Evolutionary conservation across 1,284 basidiomycete genomes (phyloP), one percentile per base, ranked within the genome.

Genomic region (Xerocomus nothofagi): DNA sequence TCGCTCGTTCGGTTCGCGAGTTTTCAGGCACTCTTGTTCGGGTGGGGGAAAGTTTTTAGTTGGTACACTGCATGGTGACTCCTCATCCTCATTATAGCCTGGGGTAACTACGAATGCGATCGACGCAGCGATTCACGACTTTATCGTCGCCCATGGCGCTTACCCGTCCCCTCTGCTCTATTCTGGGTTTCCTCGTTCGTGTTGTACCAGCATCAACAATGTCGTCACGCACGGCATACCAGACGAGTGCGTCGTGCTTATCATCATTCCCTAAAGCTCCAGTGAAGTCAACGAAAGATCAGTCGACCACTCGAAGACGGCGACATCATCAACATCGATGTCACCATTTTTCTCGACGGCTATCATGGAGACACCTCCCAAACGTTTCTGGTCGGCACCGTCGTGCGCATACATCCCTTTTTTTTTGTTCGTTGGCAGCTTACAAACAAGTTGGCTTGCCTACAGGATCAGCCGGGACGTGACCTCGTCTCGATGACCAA

Each of bases 151-250:
- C 0, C 73, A 77, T 51, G 76, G 75, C n/a, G 92, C 90, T 26
- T 97, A 97, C 65, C 94, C 94, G 0, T 94, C 92, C 2, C 92
- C 94, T 0, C 71, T 97, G 29, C 78, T 78, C 0, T 97, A 96
- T 68, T 75, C 78, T 23, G 64, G 84, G 8, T 96, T 87, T 63
- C 93, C 93, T 6, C 86, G 84, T 57, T 89, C 91, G 29, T 91
- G 90, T 59, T 95, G 93, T 63, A 96, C 93, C 17, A 89, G 88
- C 60, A 72, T 89, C 44, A 97, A 98, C 65, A 97, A 97, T 58
- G 73, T 93, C 39, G 78, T 91, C 40, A 80, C 79, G 32, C 92
- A 95, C 65, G 92, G 93, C 0, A 91, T 93, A 53, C 91, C 91
- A n/a, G 88, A 93, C 70, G 77, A 84, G 90, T 91, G 56, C 54